Conservation (phyloP, 805 yeast genomes). For the Kluyveromyces nonfermentans region DNA sequence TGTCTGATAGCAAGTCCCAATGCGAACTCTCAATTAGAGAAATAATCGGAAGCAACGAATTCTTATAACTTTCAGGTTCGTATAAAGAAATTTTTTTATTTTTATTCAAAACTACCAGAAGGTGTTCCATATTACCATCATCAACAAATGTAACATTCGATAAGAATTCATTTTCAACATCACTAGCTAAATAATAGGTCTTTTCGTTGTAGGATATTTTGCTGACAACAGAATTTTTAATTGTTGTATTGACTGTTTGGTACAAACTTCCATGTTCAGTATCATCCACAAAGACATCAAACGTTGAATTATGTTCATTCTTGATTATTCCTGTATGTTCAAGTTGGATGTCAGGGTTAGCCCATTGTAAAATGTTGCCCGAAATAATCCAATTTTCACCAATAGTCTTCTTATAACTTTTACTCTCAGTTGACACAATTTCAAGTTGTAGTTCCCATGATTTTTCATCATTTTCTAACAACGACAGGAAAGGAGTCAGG, state of each 20-base stretch:
- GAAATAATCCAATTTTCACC: slow-evolving; percentile 54
- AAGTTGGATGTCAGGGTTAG: slow-evolving; percentile 21
- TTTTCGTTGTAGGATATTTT: not conserved
- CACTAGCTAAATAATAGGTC: not conserved
- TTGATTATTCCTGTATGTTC: slow-evolving; percentile 4
- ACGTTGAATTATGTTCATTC: slow-evolving; percentile 4
- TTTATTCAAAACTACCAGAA: slow-evolving; percentile 9
- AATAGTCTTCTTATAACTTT: slow-evolving; percentile 23
- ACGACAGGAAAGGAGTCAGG: slow-evolving; percentile 58
- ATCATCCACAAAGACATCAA: slow-evolving; percentile 7
- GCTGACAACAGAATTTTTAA: slow-evolving; percentile 8
- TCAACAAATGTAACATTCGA: slow-evolving; percentile 33
- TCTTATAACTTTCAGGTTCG: not conserved
- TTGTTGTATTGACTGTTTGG: slow-evolving; percentile 16
- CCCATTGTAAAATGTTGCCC: slow-evolving; percentile 49
- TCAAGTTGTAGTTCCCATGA: slow-evolving; percentile 37
- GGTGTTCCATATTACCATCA: slow-evolving; percentile 35
- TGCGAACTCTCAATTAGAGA: slow-evolving; percentile 6
- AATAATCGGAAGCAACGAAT: not conserved
- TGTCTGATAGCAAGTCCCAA: slow-evolving; percentile 6
- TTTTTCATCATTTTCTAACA: slow-evolving; percentile 42
- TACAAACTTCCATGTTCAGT: slow-evolving; percentile 10
- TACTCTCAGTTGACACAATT: slow-evolving; percentile 42
- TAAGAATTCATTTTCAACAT: slow-evolving; percentile 20
- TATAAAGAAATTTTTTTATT: slow-evolving; percentile 10